Percentiles rank a stretch among this genome's conserved stretches.
Evolutionary conservation across 192 early-diverging fungal species (phyloP).

Genomic region (Coemansia sp.): DNA sequence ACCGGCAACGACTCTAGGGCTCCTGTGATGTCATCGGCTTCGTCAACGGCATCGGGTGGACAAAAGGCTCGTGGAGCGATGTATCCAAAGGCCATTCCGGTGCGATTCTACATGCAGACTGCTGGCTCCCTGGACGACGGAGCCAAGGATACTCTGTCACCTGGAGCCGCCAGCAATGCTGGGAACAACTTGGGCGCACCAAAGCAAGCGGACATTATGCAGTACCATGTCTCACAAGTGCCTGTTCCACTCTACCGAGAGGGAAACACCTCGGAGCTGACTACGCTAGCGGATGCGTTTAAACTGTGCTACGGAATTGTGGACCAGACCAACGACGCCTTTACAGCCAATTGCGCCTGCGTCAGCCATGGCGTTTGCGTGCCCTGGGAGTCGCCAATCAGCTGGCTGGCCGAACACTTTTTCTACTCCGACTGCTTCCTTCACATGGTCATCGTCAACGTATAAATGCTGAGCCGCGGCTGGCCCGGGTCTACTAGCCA

Average conservation of each 20-base stretch:
- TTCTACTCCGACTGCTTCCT: constrained; percentile 81
- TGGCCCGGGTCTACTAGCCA: no score
- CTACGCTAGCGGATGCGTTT: constrained; percentile 38
- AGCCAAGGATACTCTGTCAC: background rate
- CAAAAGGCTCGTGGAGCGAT: background rate
- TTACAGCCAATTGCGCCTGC: constrained; percentile 48
- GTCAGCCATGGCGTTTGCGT: constrained; percentile 69
- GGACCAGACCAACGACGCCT: constrained; percentile 48
- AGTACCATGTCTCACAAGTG: constrained; percentile 42
- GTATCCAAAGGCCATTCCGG: constrained; percentile 37
- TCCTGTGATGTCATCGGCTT: background rate
- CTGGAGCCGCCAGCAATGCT: background rate
- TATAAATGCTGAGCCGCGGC: background rate
- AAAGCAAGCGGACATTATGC: constrained; percentile 18
- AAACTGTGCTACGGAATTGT: constrained; percentile 50
- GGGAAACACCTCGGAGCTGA: constrained; percentile 1
- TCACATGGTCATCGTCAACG: constrained; percentile 62
- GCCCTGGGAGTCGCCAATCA: constrained; percentile 67
- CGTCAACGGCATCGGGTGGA: background rate
- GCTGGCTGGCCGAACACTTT: constrained; percentile 73
- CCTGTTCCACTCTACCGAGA: constrained; percentile 32
- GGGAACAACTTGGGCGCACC: background rate
- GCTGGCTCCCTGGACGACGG: constrained; percentile 7
- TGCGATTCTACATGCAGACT: constrained; percentile 39
- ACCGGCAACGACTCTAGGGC: background rate